Conservation (phyloP, 768 basidiomycete genomes). For the Boletus rubroflammeus region DNA sequence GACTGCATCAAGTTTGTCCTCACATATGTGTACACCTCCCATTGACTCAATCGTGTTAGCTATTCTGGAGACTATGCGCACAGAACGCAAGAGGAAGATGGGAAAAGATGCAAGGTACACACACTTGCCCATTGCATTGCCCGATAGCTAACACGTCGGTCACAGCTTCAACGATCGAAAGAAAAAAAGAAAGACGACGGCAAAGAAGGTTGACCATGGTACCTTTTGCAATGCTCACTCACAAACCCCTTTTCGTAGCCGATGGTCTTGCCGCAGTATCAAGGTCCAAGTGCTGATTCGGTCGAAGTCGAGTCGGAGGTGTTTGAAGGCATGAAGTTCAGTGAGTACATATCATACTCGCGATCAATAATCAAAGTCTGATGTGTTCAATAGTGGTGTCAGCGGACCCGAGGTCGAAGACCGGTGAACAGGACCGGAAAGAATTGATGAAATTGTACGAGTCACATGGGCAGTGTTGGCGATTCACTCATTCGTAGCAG, state of each 20-base stretch:
- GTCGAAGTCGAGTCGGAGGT: slow-evolving; percentile 59
- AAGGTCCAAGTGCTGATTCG: slow-evolving; percentile 59
- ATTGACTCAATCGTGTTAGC: slow-evolving; percentile 34
- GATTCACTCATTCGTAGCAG: slow-evolving; percentile 34
- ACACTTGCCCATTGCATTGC: slow-evolving; percentile 1
- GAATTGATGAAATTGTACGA: slow-evolving; percentile 65
- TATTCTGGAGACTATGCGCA: slow-evolving; percentile 55
- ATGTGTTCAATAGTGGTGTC: slow-evolving; percentile 52
- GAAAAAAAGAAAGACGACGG: slow-evolving; percentile 26
- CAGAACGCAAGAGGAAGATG: slow-evolving; percentile 73
- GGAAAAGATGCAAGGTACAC: slow-evolving; percentile 53
- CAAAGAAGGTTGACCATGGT: slow-evolving; percentile 27
- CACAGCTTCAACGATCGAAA: slow-evolving; percentile 33
- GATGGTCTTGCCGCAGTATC: slow-evolving; percentile 59
- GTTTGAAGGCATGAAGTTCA: slow-evolving; percentile 75
- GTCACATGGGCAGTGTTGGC: not conserved
- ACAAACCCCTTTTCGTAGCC: slow-evolving; percentile 35
- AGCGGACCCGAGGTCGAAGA: slow-evolving; percentile 69
- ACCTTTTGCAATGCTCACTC: not conserved
- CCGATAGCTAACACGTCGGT: not conserved
- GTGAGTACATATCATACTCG: slow-evolving; percentile 42
- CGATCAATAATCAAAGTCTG: not conserved
- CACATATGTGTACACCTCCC: not conserved
- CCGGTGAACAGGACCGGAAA: slow-evolving; percentile 63
- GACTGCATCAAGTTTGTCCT: slow-evolving; percentile 55